Evolutionary conservation across 2,329 filamentous ascomycete genomes (phyloP).

Genomic region (Ceratocystis lukuohia): DNA sequence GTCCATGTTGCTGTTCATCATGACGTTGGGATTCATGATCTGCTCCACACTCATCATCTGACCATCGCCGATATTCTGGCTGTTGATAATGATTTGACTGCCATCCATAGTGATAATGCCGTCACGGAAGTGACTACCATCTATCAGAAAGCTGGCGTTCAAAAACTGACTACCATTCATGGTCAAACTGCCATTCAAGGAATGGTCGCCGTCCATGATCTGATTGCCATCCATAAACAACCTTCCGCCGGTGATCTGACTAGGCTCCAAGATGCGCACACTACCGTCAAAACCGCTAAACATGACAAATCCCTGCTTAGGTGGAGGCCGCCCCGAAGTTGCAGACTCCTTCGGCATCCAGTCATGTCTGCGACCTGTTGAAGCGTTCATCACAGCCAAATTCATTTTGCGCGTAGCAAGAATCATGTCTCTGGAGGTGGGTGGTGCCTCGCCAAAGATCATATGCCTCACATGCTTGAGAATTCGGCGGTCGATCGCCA

Average conservation of each 20-base stretch:
- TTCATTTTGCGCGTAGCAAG: not conserved
- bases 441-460: constrained; percentile 26
- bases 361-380: not conserved
- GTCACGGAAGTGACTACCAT: not conserved
- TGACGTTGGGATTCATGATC: not conserved
- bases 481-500: constrained; percentile 61
- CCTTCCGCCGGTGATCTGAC: not conserved
- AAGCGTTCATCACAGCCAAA: constrained; percentile 10
- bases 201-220: not conserved
- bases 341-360: not conserved
- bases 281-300: not conserved
- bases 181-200: not conserved
- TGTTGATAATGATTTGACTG: not conserved
- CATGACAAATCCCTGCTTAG: not conserved
- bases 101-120: not conserved
- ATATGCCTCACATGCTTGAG: constrained; percentile 43
- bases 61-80: not conserved
- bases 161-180: not conserved
- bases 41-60: not conserved
- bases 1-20: not conserved
- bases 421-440: not conserved
- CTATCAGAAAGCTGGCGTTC: not conserved
- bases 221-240: not conserved
- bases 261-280: not conserved
- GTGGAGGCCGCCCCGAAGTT: not conserved